Evolutionary conservation across 2,329 filamentous ascomycete species (phyloP), one percentile per base, ranked within the genome.

Genomic region (Alternaria ventricosa): DNA sequence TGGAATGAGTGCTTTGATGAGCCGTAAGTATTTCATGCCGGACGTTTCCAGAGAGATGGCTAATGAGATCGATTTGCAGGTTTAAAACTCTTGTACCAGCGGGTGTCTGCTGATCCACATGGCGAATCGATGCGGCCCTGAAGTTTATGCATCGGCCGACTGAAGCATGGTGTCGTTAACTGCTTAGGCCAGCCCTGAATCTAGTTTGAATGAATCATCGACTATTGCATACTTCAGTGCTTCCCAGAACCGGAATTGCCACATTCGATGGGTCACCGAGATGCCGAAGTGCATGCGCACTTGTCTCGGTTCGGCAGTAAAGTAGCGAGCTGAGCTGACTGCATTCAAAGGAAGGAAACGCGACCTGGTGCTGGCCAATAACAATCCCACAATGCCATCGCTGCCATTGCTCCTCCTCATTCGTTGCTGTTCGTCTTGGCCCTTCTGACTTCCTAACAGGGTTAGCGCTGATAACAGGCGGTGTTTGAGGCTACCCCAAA

Each of bases 161-260:
- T 18, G 36, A 41, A 10, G n/a, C 15, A 41, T 18, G n/a, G 5
- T 41, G 0, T 18, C 8, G 15, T 41, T 3, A 8, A 18, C 36
- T 41, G 15, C 8, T 41, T 41, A 18, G 15, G 36, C 36, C 0
- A 18, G 8, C 9, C 3, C 15, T 18, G 8, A 11, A 18, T 10
- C 8, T 18, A 41, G n/a, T 18, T 18, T 10, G 4, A 41, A 18
- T 18, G 15, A 10, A 41, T 11, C 36, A 18, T 18, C 36, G 15
- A 41, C 1, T 0, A 18, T 41, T 41, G 9, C 36, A 10, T 18
- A 10, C 36, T 18, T 3, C 36, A 18, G 15, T 11, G 36, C 36
- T 41, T 41, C 36, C 15, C 15, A 41, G 0, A 0, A 41, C 36
- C 36, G 15, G 5, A 2, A 18, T 41, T 1, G 0, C 4, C 9